A percentile compares a stretch with the other conserved stretches of the same genome.
These are phyloP conservation scores for Tausonia pullulans DNA, from an alignment of 1,284 basidiomycete species.

Conservation along the genomic window DNA sequence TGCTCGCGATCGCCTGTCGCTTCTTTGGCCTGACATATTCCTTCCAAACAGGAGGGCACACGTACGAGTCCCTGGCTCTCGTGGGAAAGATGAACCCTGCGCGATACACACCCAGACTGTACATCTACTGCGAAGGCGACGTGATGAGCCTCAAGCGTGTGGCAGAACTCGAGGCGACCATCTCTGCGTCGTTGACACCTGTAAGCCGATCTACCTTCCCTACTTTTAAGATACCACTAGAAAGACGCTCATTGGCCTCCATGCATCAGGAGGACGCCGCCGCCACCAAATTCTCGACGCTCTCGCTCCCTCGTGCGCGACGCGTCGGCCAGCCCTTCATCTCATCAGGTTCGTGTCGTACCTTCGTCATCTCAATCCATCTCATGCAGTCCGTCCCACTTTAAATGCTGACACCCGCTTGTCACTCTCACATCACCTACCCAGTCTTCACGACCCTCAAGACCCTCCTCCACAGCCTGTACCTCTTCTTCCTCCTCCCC, in stretches of 20 bases:
- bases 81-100: conserved; percentile 62
- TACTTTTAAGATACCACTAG: not conserved
- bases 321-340: conserved; percentile 5
- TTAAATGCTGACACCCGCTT: not conserved
- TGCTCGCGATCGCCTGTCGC: not conserved
- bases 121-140: conserved; percentile 77
- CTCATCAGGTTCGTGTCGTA: not conserved
- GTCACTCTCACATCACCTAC: not conserved
- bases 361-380: not conserved
- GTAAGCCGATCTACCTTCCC: not conserved
- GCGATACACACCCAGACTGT: conserved; percentile 65
- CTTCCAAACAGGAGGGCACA: conserved; percentile 71
- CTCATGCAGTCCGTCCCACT: not conserved
- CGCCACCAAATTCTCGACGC: conserved; percentile 17
- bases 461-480: conserved; percentile 51
- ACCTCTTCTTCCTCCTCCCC: conserved; percentile 26
- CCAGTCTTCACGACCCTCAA: conserved; percentile 46
- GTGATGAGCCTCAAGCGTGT: conserved; percentile 63
- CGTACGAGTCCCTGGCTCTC: conserved; percentile 71
- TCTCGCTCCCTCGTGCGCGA: conserved; percentile 42
- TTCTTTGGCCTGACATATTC: not conserved
- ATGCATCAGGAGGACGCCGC: conserved; percentile 1
- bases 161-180: conserved; percentile 47
- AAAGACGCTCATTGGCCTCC: too few species aligned
- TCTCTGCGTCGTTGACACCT: conserved; percentile 17